These are phyloP conservation scores for Kondoa malvinella DNA, from an alignment of 768 basidiomycete genomes.

Conservation along the genomic window DNA sequence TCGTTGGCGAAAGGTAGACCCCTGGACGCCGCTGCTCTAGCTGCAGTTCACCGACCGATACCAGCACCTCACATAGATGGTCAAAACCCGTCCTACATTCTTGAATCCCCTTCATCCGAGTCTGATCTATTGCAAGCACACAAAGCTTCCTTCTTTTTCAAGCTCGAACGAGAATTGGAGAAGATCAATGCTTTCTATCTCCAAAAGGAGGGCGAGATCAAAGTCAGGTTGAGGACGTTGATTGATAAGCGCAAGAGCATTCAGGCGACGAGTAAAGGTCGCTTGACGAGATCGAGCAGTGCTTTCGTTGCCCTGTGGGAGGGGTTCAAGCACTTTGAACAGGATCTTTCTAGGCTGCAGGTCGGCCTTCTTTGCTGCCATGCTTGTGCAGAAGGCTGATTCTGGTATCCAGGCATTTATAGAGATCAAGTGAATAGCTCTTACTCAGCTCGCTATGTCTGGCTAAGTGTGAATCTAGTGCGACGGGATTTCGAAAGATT, in stretches of 20 bases:
- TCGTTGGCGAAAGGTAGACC: slow-evolving; percentile 78
- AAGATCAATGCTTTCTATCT: slow-evolving; percentile 99
- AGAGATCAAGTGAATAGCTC: slow-evolving; percentile 4
- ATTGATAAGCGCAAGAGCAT: slow-evolving; percentile 70
- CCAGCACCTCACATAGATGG: slow-evolving; percentile 29
- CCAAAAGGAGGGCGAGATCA: slow-evolving; percentile 88
- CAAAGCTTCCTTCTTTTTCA: slow-evolving; percentile 97
- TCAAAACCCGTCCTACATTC: slow-evolving; percentile 27
- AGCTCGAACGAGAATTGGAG: slow-evolving; percentile 87
- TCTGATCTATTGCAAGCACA: slow-evolving; percentile 81
- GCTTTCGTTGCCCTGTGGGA: slow-evolving; percentile 59
- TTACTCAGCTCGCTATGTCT: background rate
- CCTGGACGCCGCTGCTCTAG: slow-evolving; percentile 73
- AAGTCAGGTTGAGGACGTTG: slow-evolving; percentile 74
- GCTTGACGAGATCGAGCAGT: slow-evolving; percentile 33
- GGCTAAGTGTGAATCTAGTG: slow-evolving; percentile 58
- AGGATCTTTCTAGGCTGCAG: slow-evolving; percentile 88
- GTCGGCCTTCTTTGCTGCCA: slow-evolving; percentile 35
- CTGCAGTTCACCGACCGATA: slow-evolving; percentile 44
- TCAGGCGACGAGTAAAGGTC: slow-evolving; percentile 55
- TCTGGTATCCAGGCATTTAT: background rate
- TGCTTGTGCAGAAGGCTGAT: background rate
- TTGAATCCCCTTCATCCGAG: slow-evolving; percentile 29
- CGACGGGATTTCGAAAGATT: slow-evolving; percentile 88
- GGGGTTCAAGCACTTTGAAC: slow-evolving; percentile 80